Base-by-base conservation (phyloP, 2,329 filamentous ascomycete species). In the Xylaria sp. region DNA sequence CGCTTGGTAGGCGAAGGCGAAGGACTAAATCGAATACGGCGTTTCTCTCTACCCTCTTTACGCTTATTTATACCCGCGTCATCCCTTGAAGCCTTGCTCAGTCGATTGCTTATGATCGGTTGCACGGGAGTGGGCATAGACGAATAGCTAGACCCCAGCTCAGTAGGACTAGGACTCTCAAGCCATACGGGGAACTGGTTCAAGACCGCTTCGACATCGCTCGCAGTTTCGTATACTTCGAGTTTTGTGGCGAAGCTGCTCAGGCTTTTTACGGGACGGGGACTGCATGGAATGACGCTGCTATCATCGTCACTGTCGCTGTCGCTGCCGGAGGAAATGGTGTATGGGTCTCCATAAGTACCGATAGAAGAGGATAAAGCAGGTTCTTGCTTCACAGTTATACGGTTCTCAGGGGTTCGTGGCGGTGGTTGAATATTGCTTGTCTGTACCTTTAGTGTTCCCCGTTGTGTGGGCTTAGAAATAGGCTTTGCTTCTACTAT, bases 241-340 rank as follows among this genome's bases (percentile, higher is more conserved):
- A n/a, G 1, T 37, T 21, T 40, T 18, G 55, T 42, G 32, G 29
- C 27, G 13, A 68, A 68, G 60, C 54, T 64, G 3, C n/a, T 37
- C 2, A 64, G 35, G 37, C 47, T 54, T 6, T 37, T 54, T 5
- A 64, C n/a, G 1, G 55, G 13, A 29, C n/a, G 57, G n/a, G 5
- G 13, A 2, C 32, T 60, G 29, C 25, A 8, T 57, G 40, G 9
- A 2, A 47, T n/a, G 12, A 13, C 5, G 37, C 27, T 60, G 1
- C 18, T 54, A 50, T 32, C 27, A 18, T 51, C 50, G 57, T 5
- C 21, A 23, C 47, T 67, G 21, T 21, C 47, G 9, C 27, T 59
- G 25, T 76, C 74, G 37, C 61, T 72, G 23, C 75, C 74, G 6
- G 75, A 77, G 6, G 68, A 63, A 27, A 76, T 60, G 25, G 72